These are phyloP conservation scores for Komagataella pastoris DNA, from an alignment of 805 yeast species.

Conservation along the genomic window DNA sequence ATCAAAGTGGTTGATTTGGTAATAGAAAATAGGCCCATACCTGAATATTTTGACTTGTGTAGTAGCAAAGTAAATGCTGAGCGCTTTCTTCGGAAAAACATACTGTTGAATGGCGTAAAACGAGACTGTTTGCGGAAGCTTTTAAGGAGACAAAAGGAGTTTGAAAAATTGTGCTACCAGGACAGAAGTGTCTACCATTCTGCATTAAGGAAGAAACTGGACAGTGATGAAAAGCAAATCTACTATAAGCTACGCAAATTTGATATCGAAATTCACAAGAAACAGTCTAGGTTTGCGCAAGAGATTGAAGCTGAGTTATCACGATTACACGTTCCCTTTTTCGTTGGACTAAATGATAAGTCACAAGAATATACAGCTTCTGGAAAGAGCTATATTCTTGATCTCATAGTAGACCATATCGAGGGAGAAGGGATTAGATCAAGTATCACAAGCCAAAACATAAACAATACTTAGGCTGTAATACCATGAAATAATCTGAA, in stretches of 20 bases:
- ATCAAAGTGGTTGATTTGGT: background rate
- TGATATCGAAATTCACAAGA: background rate
- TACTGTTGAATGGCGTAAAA: background rate
- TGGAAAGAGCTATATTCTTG: background rate
- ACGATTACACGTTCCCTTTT: background rate
- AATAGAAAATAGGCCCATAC: background rate
- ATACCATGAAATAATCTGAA: background rate
- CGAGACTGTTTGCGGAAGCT: background rate
- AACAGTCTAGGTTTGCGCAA: background rate
- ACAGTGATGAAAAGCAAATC: background rate
- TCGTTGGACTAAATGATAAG: background rate
- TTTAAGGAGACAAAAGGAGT: background rate
- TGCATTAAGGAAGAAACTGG: background rate
- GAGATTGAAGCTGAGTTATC: background rate
- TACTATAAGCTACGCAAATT: background rate
- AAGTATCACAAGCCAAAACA: background rate
- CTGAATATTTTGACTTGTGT: background rate
- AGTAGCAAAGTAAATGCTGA: background rate
- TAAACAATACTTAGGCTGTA: background rate
- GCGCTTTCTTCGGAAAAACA: background rate
- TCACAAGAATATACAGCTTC: background rate
- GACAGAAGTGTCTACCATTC: background rate
- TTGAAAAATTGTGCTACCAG: background rate
- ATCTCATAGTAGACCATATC: background rate
- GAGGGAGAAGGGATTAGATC: background rate